Base-by-base conservation (phyloP, 805 yeast genomes). In the Kuraishia capsulata region DNA sequence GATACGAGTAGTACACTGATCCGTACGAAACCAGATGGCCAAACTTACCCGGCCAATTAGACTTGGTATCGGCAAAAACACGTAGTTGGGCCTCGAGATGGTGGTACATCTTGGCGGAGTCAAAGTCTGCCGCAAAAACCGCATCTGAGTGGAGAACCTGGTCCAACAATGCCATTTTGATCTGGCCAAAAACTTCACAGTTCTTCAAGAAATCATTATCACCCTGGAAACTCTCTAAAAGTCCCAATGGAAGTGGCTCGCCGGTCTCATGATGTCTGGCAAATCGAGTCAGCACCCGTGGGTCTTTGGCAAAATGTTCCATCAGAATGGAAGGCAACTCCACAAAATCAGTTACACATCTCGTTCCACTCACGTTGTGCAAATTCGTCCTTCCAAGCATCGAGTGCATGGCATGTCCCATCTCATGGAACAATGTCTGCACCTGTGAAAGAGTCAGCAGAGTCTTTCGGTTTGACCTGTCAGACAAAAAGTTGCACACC, bases 381-480 rank as follows among this genome's bases (percentile, higher is more conserved):
- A 90, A 62, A 32, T 80, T 69, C 0, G 98, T 92, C 44, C 90
- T 71, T 0, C 97, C 98, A 17, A 92, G 62, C 96, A 92, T 90
- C 3, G 97, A 86, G 57, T 92, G 98, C 76, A 92, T 83, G 1
- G 97, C 97, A 59, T 92, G 98, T 1, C 98, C 98, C 96, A 92
- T 88, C 60, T 92, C 98, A 59, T 92, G 98, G 64, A 92, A 92
- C 16, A 92, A 63, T 0, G 98, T 92, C 50, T 90, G 96, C 17
- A 90, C 88, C 51, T 92, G 97, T 41, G 70, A 73, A 41, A 85
- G 66, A 10, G 80, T 67, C 30, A 90, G 59, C 16, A 84, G 62
- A 23, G 89, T 78, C 18, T 75, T 71, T 1, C 50, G 50, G 4
- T 52, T 51, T 4, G 49, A 45, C n/a, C 53, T 49, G 23, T 59